phyloP scores from a whole-genome alignment of 2,329 filamentous ascomycete species.

The Apiospora malaysiana region DNA sequence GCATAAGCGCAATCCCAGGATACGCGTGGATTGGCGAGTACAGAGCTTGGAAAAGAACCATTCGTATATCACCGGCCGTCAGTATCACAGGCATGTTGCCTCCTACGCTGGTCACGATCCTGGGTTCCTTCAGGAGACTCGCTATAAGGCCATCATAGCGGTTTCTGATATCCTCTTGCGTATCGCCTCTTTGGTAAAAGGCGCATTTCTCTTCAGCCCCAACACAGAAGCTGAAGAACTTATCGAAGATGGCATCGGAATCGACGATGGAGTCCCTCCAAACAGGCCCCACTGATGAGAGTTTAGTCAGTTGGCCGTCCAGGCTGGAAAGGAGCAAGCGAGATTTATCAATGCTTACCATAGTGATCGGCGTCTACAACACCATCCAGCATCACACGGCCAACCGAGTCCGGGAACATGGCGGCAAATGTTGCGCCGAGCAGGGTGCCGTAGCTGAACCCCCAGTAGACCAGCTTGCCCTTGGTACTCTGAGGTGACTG shows the following conservation, averaged over 20 bases:
- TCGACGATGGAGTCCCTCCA: constrained; percentile 49
- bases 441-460: constrained; percentile 48
- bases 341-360: constrained; percentile 26
- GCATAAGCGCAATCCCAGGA: constrained; percentile 40
- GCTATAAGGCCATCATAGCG: constrained; percentile 41
- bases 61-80: constrained; percentile 45
- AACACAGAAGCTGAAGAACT: constrained; percentile 55
- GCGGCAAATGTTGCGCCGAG: constrained; percentile 47
- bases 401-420: constrained; percentile 50
- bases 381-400: constrained; percentile 48
- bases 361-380: constrained; percentile 49
- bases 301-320: background rate
- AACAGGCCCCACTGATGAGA: constrained; percentile 37
- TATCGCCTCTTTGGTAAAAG: constrained; percentile 45
- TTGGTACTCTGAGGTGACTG: constrained; percentile 29
- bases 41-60: constrained; percentile 41
- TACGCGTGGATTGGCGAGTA: constrained; percentile 42
- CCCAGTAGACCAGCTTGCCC: constrained; percentile 46
- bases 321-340: background rate
- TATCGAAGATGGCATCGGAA: constrained; percentile 51
- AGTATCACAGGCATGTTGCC: constrained; percentile 43
- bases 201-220: constrained; percentile 47
- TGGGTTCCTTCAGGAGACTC: constrained; percentile 41
- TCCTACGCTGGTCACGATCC: constrained; percentile 37
- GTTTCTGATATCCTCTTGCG: constrained; percentile 36